Evolutionary conservation across 2,329 filamentous ascomycete genomes (phyloP).

Genomic region (Trichophyton benhamiae): DNA sequence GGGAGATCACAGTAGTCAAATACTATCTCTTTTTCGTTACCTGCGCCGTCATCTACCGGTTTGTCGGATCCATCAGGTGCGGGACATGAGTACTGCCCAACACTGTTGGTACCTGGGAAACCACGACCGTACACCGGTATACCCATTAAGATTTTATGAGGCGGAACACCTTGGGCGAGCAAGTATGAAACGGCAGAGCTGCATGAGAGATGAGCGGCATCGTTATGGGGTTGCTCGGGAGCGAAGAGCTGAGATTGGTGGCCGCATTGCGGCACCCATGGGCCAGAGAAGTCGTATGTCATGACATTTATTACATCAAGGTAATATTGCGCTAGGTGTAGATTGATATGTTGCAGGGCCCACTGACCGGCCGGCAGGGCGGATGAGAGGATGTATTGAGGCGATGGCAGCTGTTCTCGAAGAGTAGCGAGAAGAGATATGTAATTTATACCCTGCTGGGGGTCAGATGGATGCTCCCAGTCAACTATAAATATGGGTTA

Average conservation of each 20-base stretch:
- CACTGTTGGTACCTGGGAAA: constrained; percentile 53
- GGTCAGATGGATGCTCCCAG: constrained; percentile 63
- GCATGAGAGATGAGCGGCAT: constrained; percentile 48
- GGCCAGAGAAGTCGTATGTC: constrained; percentile 67
- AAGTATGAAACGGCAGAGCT: constrained; percentile 55
- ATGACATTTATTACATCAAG: constrained; percentile 68
- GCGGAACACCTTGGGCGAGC: constrained; percentile 52
- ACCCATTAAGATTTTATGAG: constrained; percentile 61
- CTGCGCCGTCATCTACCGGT: constrained; percentile 10
- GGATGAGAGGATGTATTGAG: constrained; percentile 57
- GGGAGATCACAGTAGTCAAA: constrained; percentile 67
- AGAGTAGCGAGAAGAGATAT: constrained; percentile 54
- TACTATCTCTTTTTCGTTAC: constrained; percentile 52
- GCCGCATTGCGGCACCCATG: constrained; percentile 55
- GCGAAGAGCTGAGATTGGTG: constrained; percentile 67
- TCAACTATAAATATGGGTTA: constrained; percentile 44
- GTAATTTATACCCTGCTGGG: constrained; percentile 57
- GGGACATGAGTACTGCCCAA: constrained; percentile 47
- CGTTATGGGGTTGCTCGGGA: constrained; percentile 41
- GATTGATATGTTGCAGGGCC: constrained; percentile 57
- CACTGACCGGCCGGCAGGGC: constrained; percentile 57
- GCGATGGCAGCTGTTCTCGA: constrained; percentile 54
- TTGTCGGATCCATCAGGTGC: neutral
- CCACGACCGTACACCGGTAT: constrained; percentile 65
- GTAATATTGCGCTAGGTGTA: constrained; percentile 49